Evolutionary conservation across 768 basidiomycete species (phyloP).

Genomic region (Stropharia rugosoannulata): DNA sequence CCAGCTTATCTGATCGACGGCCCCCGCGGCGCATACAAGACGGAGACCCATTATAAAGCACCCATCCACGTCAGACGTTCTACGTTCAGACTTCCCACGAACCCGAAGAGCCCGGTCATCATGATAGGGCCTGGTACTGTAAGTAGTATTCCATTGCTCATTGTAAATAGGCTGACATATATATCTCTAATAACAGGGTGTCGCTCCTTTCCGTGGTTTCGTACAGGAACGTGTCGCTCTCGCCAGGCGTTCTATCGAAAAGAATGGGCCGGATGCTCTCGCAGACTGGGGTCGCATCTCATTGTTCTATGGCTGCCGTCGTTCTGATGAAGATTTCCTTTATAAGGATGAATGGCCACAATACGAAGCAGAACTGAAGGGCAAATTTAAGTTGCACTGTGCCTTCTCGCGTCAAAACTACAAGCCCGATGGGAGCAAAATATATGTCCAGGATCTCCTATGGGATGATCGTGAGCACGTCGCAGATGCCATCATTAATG

Average conservation of each 20-base stretch:
- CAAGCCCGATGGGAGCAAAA: conserved; percentile 90
- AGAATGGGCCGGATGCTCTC: conserved; percentile 92
- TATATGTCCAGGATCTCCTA: conserved; percentile 97
- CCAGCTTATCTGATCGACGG: conserved; percentile 89
- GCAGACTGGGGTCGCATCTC: conserved; percentile 94
- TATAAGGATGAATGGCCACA: conserved; percentile 95
- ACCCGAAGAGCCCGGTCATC: conserved; percentile 97
- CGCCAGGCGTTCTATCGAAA: conserved; percentile 90
- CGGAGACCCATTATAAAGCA: conserved; percentile 70
- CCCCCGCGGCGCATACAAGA: conserved; percentile 82
- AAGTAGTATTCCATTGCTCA: conserved; percentile 31
- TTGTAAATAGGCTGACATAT: conserved; percentile 5
- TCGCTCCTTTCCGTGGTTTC: conserved; percentile 99
- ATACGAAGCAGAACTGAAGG: conserved; percentile 83
- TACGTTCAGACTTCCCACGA: conserved; percentile 95
- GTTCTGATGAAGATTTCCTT: conserved; percentile 85
- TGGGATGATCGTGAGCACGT: conserved; percentile 85
- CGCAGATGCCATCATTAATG: conserved; percentile 85
- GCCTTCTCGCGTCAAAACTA: conserved; percentile 93
- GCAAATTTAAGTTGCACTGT: conserved; percentile 85
- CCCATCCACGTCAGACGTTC: conserved; percentile 95
- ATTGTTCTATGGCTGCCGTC: conserved; percentile 96
- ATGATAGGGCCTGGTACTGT: conserved; percentile 99
- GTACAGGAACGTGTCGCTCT: conserved; percentile 97
- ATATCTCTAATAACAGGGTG: conserved; percentile 60